These are phyloP conservation scores for Aureobasidium sp. DNA, from an alignment of 2,329 filamentous ascomycete species.

Conservation along the genomic window DNA sequence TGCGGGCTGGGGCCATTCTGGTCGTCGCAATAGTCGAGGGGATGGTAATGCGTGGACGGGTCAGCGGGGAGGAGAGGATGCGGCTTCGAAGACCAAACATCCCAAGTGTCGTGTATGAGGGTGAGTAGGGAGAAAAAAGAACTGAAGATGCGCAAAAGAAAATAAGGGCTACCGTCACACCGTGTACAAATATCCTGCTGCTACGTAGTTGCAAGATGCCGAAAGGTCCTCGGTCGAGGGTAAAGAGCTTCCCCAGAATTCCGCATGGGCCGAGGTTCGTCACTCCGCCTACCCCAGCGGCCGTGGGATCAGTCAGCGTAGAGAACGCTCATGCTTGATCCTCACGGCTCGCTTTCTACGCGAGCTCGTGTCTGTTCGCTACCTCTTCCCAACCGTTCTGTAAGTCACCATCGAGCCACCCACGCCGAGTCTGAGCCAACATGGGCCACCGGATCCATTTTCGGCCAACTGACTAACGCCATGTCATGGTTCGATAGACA, in stretches of 20 bases:
- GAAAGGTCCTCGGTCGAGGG: constrained; percentile 1
- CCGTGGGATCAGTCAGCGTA: neutral
- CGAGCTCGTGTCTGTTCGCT: neutral
- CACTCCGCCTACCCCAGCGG: neutral
- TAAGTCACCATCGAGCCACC: neutral
- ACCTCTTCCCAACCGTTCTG: neutral
- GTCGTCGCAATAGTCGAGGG: neutral
- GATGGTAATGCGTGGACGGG: constrained; percentile 15
- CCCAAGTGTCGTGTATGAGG: constrained; percentile 13
- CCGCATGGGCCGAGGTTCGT: neutral
- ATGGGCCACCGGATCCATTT: constrained; percentile 1
- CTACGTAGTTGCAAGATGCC: neutral
- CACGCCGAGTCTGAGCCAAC: neutral
- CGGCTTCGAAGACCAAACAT: constrained; percentile 16
- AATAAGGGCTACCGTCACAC: constrained; percentile 3
- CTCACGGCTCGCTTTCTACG: neutral
- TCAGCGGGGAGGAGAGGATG: constrained; percentile 14
- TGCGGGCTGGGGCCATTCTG: constrained; percentile 30
- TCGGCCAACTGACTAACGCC: neutral
- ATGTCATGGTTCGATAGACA: neutral
- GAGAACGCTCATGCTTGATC: neutral
- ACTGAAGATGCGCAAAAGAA: neutral
- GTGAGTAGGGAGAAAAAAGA: neutral
- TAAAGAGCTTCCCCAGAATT: neutral
- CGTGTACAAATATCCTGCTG: neutral